Base-by-base conservation (phyloP, 1,284 basidiomycete genomes). In the Moesziomyces sp. region DNA sequence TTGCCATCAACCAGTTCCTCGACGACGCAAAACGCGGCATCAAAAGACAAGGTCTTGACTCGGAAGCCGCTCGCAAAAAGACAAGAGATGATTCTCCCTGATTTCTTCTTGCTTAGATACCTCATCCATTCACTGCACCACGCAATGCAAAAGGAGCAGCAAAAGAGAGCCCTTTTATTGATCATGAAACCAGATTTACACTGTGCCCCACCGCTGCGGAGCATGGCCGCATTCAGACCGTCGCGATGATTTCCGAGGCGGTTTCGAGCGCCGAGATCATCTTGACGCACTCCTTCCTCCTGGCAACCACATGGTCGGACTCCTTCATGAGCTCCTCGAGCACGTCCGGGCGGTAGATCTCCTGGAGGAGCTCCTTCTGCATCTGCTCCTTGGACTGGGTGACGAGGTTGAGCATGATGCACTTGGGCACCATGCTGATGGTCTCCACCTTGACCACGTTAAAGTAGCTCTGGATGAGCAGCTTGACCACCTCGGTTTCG, bases 401-500 rank as follows among this genome's bases (percentile, higher is more conserved):
- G 53, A 99, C 95, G 30, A 99, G 89, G 24, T 93, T 98, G 80
- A 95, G 87, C 57, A 94, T 92, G 84, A 99, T 97, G 40, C 96
- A 95, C 75, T 86, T 86, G 19, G 97, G 97, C 10, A 99, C 93
- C 94, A 98, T 98, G 86, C 99, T 97, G 83, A 98, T 98, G 91
- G 99, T 94, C 85, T 97, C 95, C 57, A 95, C 92, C 88, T 99
- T 98, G 70, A 97, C 93, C 74, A 83, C 79, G 60, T 82, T 82
- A 42, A 78, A 83, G 71, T 82, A 73, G 26, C 73, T 79, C 57
- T 68, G 73, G 68, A 82, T 80, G 62, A 82, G 74, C 44, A 91
- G 93, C 86, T 85, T 99, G 89, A 99, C 99, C 67, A 99, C 95
- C 83, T 99, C 97, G 5, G 96, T 98, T 86, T 99, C 97, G 90